phyloP scores from a whole-genome alignment of 228 moss, liverwort and hornwort species.

The Sphagnum magellanicum region DNA sequence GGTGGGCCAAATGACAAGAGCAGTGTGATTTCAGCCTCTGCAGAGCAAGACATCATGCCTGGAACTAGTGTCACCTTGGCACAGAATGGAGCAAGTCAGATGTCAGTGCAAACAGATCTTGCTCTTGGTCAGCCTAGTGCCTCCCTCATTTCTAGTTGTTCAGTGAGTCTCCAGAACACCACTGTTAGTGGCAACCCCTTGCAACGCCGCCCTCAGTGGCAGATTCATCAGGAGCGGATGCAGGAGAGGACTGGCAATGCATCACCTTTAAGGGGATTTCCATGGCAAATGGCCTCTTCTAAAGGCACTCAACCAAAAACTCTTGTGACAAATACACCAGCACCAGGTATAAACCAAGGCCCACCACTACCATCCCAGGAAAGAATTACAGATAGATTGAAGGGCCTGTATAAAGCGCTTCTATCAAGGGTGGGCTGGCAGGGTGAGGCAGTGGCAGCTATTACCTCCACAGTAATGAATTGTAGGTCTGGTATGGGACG shows the following conservation, averaged over 20 bases:
- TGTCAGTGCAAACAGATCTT: conserved; percentile 26
- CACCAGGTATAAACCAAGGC: conserved; percentile 1
- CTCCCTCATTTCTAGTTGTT: background rate
- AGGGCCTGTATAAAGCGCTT: conserved; percentile 53
- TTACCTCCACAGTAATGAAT: conserved; percentile 51
- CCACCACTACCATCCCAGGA: conserved; percentile 16
- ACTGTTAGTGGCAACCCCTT: background rate
- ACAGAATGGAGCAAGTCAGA: conserved; percentile 8
- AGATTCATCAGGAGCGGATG: conserved; percentile 15
- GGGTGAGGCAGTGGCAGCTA: conserved; percentile 50
- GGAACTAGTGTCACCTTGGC: background rate
- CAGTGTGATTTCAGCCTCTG: conserved; percentile 31
- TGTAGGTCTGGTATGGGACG: conserved; percentile 52
- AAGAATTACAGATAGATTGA: conserved; percentile 34
- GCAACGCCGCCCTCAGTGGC: background rate
- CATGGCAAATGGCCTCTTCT: background rate
- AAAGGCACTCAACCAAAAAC: no score
- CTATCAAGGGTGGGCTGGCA: conserved; percentile 71
- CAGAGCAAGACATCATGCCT: conserved; percentile 24
- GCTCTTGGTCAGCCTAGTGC: conserved; percentile 16
- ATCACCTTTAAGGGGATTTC: conserved; percentile 1
- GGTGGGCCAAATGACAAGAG: conserved; percentile 22
- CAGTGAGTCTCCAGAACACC: background rate
- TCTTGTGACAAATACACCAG: no score
- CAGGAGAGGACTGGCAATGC: conserved; percentile 7